Base-by-base conservation (phyloP, 2,329 filamentous ascomycete genomes). In the Pseudohalonectria lignicola region DNA sequence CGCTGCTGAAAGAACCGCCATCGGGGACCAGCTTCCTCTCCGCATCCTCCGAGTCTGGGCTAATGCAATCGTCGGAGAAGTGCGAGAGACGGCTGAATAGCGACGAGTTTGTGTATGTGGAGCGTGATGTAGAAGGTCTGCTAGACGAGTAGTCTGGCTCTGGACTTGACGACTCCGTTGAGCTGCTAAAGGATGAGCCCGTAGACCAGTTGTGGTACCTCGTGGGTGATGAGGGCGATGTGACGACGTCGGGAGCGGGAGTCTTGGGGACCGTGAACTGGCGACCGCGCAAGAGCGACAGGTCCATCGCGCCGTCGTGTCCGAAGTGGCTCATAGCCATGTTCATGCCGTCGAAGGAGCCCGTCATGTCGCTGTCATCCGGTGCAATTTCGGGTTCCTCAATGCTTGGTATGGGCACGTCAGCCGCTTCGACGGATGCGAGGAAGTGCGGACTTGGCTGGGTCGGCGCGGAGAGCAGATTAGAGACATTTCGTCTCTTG, bases 371-470 rank as follows among this genome's bases (percentile, higher is more conserved):
- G 46, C 64, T 61, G 47, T 69, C 63, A 37, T 47, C 36, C 29
- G 58, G 47, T 18, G 59, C 54, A 23, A 52, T 45, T 30, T 65
- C 61, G 36, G 72, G 67, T 43, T 71, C 63, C 54, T 81, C 76
- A 40, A 81, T 78, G 53, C 75, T 79, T 12, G 75, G 76, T 37
- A 81, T 69, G 18, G 76, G 74, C 4, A 78, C 61, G 51, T 81
- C 76, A 43, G 74, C 76, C 15, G 75, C 74, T 32, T 74, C 76
- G 41, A 81, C 76, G 4, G 75, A 79, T 3, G 74, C 76, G n/a
- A 81, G 66, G 49, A 81, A 81, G 36, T 80, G 74, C n/a, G n/a
- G n/a, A n/a, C n/a, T n/a, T n/a, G n/a, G n/a, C 49, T 77, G 66
- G 2, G 76, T 80, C 2, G 76, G 74, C 28, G 74, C 74, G 41